Conservation (phyloP, 2,329 filamentous ascomycete species). For the Pleomassaria siparia region DNA sequence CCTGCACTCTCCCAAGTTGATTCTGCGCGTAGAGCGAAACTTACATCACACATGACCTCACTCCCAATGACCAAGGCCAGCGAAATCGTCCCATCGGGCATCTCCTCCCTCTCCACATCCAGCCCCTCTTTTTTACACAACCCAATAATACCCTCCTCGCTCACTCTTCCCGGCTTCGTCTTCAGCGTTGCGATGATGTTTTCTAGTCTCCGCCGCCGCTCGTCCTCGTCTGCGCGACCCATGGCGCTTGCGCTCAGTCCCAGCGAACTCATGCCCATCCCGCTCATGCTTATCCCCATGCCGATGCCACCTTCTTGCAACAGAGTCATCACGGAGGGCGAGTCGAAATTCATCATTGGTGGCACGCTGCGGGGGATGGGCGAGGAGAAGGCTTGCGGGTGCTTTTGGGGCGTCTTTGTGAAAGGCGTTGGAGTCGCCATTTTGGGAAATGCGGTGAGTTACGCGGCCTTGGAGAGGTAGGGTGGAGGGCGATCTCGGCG, state of each 20-base stretch:
- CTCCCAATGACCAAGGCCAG: conserved; percentile 40
- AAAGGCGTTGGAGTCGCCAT: conserved; percentile 44
- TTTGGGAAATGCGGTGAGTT: conserved; percentile 3
- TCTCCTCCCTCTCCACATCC: conserved; percentile 47
- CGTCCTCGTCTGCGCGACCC: conserved; percentile 54
- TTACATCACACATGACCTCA: conserved; percentile 32
- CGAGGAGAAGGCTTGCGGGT: conserved; percentile 42
- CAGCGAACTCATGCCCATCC: conserved; percentile 41
- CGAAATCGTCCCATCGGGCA: conserved; percentile 28
- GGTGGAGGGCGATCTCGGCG: conserved; percentile 4
- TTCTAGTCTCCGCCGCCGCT: conserved; percentile 56
- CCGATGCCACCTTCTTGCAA: conserved; percentile 44
- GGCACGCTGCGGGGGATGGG: conserved; percentile 47
- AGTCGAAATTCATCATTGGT: conserved; percentile 46
- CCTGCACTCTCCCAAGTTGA: conserved; percentile 6
- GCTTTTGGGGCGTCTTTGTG: conserved; percentile 40
- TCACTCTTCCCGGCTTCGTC: conserved; percentile 68
- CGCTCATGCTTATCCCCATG: conserved; percentile 48
- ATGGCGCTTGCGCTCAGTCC: conserved; percentile 41
- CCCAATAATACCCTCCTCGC: conserved; percentile 73
- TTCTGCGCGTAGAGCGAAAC: background rate
- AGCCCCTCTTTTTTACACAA: conserved; percentile 67
- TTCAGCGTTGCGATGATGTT: conserved; percentile 67
- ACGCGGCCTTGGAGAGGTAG: background rate
- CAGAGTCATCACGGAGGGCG: conserved; percentile 47